Conservation (phyloP, 208 protist species). For the Wallacemonas sp. region DNA sequence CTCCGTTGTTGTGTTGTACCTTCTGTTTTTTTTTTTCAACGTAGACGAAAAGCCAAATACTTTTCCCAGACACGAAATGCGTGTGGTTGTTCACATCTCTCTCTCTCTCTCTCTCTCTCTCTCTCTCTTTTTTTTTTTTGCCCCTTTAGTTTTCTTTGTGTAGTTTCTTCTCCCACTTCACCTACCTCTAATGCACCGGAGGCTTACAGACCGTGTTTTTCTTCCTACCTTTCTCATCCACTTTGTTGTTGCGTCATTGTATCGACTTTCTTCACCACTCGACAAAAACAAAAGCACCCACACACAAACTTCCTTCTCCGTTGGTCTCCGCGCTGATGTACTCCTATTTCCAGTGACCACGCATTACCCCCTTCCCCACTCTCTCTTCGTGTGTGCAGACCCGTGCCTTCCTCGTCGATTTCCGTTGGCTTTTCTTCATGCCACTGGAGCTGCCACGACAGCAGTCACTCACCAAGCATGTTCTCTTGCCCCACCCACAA, state of each 20-base stretch:
- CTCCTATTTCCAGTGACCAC: too few species aligned
- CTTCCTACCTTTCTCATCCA: neutral
- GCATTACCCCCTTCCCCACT: too few species aligned
- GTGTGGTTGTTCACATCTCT: neutral
- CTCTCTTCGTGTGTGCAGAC: too few species aligned
- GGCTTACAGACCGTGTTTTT: slow-evolving; percentile 9
- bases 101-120: neutral
- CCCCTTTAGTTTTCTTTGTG: slow-evolving; percentile 14
- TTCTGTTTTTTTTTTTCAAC: too few species aligned
- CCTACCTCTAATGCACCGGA: neutral
- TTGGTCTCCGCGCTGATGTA: too few species aligned
- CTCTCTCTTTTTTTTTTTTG: slow-evolving; percentile 2
- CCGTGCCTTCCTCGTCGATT: too few species aligned
- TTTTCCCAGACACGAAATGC: neutral
- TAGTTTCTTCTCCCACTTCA: slow-evolving; percentile 6
- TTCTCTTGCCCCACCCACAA: too few species aligned
- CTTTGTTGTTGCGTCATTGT: neutral
- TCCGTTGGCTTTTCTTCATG: too few species aligned
- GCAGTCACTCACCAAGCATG: neutral
- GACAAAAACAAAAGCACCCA: neutral
- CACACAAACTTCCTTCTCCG: too few species aligned
- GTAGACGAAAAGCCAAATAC: too few species aligned
- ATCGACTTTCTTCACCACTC: too few species aligned
- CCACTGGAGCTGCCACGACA: too few species aligned
- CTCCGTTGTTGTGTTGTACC: neutral